These are phyloP conservation scores for Candida glucosophila DNA, from an alignment of 1,139 yeast species.

Conservation along the genomic window DNA sequence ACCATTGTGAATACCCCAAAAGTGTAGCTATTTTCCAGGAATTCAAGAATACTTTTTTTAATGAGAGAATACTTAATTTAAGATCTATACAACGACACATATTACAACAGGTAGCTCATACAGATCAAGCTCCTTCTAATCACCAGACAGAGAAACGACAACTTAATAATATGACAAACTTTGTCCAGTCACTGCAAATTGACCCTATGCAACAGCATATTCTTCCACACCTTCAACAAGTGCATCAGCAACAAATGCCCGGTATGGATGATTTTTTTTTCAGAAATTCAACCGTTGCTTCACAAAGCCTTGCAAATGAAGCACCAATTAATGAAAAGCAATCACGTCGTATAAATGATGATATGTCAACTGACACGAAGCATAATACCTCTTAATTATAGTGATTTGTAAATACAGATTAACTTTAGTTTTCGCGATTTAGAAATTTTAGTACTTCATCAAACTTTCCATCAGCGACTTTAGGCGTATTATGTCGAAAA, in stretches of 20 bases:
- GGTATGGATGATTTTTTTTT: slow-evolving; percentile 30
- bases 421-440: too few relatives aligned
- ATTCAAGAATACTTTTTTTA: slow-evolving; percentile 41
- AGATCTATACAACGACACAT: slow-evolving; percentile 19
- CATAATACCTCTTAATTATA: too few relatives aligned
- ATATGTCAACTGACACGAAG: too few relatives aligned
- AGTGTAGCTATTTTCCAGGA: slow-evolving; percentile 42
- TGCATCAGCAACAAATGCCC: slow-evolving; percentile 11
- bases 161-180: too few relatives aligned
- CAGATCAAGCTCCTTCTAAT: slow-evolving; percentile 6
- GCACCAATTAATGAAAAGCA: too few relatives aligned
- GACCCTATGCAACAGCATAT: slow-evolving; percentile 10
- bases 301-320: too few relatives aligned
- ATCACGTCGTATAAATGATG: too few relatives aligned
- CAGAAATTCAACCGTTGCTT: slow-evolving; percentile 8
- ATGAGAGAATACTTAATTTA: slow-evolving; percentile 35
- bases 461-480: too few relatives aligned
- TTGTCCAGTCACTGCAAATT: slow-evolving; percentile 6
- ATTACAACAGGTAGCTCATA: slow-evolving; percentile 10
- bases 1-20: slow-evolving; percentile 39
- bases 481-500: slow-evolving; percentile 20
- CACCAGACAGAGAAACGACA: slow-evolving; percentile 9
- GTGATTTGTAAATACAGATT: too few relatives aligned
- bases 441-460: too few relatives aligned
- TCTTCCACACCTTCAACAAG: slow-evolving; percentile 2